These are phyloP conservation scores for Helenozyma baotianmanensis DNA, from an alignment of 805 yeast species.

Conservation along the genomic window DNA sequence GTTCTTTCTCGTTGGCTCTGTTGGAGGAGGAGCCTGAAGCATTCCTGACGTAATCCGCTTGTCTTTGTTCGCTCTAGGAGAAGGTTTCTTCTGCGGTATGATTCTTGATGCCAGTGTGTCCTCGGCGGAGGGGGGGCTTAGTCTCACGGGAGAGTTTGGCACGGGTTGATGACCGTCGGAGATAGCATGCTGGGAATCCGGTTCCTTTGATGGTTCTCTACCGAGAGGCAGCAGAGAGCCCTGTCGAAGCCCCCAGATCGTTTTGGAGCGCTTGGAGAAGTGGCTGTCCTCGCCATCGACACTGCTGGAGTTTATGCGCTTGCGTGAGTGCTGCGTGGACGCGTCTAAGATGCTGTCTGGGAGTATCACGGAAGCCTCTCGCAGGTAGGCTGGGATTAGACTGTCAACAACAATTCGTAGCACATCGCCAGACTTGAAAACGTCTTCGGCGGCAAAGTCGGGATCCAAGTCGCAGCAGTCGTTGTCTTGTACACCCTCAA, in stretches of 20 bases:
- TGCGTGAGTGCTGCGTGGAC: constrained; percentile 1
- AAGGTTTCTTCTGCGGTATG: constrained; percentile 28
- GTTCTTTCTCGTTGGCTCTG: not conserved
- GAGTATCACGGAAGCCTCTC: constrained; percentile 5
- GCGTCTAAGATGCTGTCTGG: not conserved
- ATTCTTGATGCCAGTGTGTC: constrained; percentile 3
- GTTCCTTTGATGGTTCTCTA: too few relatives aligned
- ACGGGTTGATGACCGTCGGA: too few relatives aligned
- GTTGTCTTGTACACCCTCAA: constrained; percentile 62
- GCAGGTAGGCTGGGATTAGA: constrained; percentile 11
- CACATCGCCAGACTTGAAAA: constrained; percentile 43
- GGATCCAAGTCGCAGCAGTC: constrained; percentile 76
- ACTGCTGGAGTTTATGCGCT: constrained; percentile 1
- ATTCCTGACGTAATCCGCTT: constrained; percentile 39
- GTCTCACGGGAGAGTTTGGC: constrained; percentile 15
- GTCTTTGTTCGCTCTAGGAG: constrained; percentile 13
- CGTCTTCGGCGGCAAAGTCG: constrained; percentile 61
- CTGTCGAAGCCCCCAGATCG: constrained; percentile 11
- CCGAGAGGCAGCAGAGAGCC: constrained; percentile 4
- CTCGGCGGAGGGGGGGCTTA: constrained; percentile 33
- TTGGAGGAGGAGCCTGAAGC: constrained; percentile 32
- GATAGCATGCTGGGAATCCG: too few relatives aligned
- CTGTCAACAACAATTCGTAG: constrained; percentile 33
- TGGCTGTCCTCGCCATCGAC: constrained; percentile 3
- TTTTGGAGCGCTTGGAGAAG: constrained; percentile 8